Evolutionary conservation across 2,329 filamentous ascomycete species (phyloP), one percentile per base, ranked within the genome.

Genomic region (Domatiomyces catenatus): DNA sequence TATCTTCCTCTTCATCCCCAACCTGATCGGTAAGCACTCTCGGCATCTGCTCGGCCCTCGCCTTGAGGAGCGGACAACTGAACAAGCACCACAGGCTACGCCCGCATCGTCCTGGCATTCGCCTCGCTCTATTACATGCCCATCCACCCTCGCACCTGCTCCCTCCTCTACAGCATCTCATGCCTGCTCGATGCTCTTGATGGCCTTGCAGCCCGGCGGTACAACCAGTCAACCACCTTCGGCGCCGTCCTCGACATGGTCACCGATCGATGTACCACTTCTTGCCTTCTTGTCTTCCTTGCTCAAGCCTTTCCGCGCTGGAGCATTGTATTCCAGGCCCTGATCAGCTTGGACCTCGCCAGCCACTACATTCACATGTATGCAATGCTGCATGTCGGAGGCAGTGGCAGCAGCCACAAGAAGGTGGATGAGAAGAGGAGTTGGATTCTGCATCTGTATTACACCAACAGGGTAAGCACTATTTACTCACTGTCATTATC

Each of bases 281-380:
- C 90, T 2, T 98, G 92, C 68, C 71, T 98, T 60, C 79, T 98
- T 47, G 89, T 96, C 48, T 98, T 96, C 72, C 71, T 98, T 55
- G 87, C 86, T 42, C 93, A 87, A 12, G 92, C 92, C 18, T 98
- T 94, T 71, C 92, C 92, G 3, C 80, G 89, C 51, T 96, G 87
- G 83, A 82, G 86, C 57, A 88, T 96, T 59, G 64, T 96, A 52
- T 98, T 98, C 76, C 92, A 98, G 72, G 80, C 83, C 44, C 71
- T 98, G 63, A 94, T 98, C 67, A 84, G 84, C 50, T 71, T 98
- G 61, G 92, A 98, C 68, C 76, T 98, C 57, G 85, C 92, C 24
- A 94, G 88, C 66, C 92, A 98, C 69, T 98, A 96, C 66, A 90
- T 96, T 75, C 92, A 98, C 72, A 98, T 98, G 92, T 96, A 94